Evolutionary conservation across 495 filamentous ascomycete species (phyloP), one percentile per base, ranked within the genome.

Genomic region (Hyaloscypha hepaticicola): DNA sequence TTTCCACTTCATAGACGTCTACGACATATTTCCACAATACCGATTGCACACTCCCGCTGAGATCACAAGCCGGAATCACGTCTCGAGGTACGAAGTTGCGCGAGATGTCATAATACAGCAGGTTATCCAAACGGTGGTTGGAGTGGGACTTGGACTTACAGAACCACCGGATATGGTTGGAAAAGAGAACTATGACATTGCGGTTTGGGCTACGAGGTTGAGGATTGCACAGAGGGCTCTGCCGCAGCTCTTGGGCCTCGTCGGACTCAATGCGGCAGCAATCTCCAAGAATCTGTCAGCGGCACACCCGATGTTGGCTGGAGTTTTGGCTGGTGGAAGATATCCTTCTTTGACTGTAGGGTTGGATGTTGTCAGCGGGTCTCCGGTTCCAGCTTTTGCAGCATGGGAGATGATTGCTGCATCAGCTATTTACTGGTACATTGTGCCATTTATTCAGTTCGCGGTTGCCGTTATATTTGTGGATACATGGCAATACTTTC

Each of bases 401-500:
- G 72, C 76, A 21, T 97, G 93, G 94, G 92, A 96, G 75, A 73
- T 96, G 28, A 60, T 83, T 48, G 74, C 86, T 29, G 94, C 90
- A 11, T 85, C 87, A 68, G 80, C 83, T 51, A 82, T 96, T 66
- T 97, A 97, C 80, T 90, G 88, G 84, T 77, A 87, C 60, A 73
- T 91, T 26, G 79, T 97, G 51, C 95, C 95, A 2, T 79, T 78
- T 19, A 58, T 91, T 50, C 92, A 97, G 74, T 85, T 96, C 70
- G 75, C 83, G 64, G 60, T 90, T 33, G 95, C 87, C 34, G 83
- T 93, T 67, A 78, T 82, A 63, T 75, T 91, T 64, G 82, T 97
- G 64, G 95, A 99, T 78, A 96, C 92, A 34, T 97, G 93, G 91
- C 92, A 99, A 70, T 99, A 99, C 79, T 96, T 97, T 77, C 81